Evolutionary conservation across 495 filamentous ascomycete genomes (phyloP).

Genomic region (Aspergillus olivimuriae): DNA sequence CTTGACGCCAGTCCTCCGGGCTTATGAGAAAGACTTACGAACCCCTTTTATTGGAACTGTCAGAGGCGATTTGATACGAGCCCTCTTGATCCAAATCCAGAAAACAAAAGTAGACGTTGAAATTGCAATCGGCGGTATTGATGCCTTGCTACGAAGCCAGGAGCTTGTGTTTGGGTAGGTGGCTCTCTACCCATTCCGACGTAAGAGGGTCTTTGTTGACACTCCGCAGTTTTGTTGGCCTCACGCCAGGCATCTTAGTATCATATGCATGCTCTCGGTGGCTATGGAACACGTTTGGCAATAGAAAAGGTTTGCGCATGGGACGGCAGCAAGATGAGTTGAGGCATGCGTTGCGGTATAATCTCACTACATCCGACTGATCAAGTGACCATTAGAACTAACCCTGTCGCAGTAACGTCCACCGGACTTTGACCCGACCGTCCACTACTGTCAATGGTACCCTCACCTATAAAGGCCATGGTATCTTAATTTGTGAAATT

Average conservation of each 20-base stretch:
- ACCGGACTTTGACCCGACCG: slow-evolving; percentile 67
- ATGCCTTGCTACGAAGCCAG: slow-evolving; percentile 86
- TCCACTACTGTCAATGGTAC: slow-evolving; percentile 56
- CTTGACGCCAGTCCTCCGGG: slow-evolving; percentile 80
- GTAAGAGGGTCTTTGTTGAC: slow-evolving; percentile 13
- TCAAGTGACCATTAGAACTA: slow-evolving; percentile 4
- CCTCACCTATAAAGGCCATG: slow-evolving; percentile 83
- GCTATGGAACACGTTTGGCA: slow-evolving; percentile 59
- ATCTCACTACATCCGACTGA: background rate
- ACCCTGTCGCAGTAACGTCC: slow-evolving; percentile 53
- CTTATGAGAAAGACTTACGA: slow-evolving; percentile 82
- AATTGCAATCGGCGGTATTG: slow-evolving; percentile 89
- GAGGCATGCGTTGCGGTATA: slow-evolving; percentile 65
- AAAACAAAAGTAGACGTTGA: slow-evolving; percentile 99
- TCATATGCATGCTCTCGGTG: slow-evolving; percentile 70
- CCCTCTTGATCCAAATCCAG: slow-evolving; percentile 91
- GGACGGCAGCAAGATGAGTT: slow-evolving; percentile 57
- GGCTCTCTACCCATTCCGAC: background rate
- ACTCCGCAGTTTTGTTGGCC: slow-evolving; percentile 63
- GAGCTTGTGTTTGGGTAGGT: slow-evolving; percentile 84
- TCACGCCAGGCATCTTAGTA: slow-evolving; percentile 86
- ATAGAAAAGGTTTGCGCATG: slow-evolving; percentile 54
- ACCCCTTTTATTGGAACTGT: slow-evolving; percentile 73
- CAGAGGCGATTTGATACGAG: slow-evolving; percentile 78
- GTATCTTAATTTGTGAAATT: slow-evolving; percentile 81